Conservation (phyloP, 306 rosid species). For the Hippophae rhamnoides region DNA sequence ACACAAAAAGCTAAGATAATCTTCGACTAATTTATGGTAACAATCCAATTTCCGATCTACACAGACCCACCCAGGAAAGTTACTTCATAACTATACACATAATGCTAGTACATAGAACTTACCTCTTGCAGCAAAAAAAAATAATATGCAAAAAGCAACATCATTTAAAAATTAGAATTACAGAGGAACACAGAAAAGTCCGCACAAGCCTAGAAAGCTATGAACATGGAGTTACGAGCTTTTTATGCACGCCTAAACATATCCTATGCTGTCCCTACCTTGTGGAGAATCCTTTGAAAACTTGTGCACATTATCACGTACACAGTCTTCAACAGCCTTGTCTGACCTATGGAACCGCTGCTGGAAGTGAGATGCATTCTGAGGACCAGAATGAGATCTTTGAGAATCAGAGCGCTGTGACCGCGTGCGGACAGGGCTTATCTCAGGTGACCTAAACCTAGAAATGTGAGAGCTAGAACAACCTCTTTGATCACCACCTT, state of each 20-base stretch:
- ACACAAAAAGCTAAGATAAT: slow-evolving; percentile 41
- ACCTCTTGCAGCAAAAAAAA: slow-evolving; percentile 92
- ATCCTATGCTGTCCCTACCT: slow-evolving; percentile 95
- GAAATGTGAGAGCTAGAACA: slow-evolving; percentile 55
- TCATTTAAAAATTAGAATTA: slow-evolving; percentile 29
- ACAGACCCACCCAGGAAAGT: slow-evolving; percentile 29
- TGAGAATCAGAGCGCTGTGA: slow-evolving; percentile 66
- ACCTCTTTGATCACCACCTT: slow-evolving; percentile 65
- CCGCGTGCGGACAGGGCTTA: slow-evolving; percentile 62
- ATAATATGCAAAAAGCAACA: slow-evolving; percentile 41
- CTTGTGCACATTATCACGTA: slow-evolving; percentile 64
- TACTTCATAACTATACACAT: slow-evolving; percentile 58
- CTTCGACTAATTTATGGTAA: slow-evolving; percentile 55
- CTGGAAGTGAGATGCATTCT: slow-evolving; percentile 54
- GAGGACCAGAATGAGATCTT: slow-evolving; percentile 65
- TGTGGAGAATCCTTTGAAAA: slow-evolving; percentile 81
- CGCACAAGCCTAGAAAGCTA: slow-evolving; percentile 49
- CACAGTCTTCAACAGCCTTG: slow-evolving; percentile 56
- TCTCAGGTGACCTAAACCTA: slow-evolving; percentile 84
- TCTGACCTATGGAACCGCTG: slow-evolving; percentile 83
- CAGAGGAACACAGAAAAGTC: slow-evolving; percentile 18
- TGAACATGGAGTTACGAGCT: slow-evolving; percentile 61
- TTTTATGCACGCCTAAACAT: slow-evolving; percentile 60
- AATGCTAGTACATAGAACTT: slow-evolving; percentile 82
- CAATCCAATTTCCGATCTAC: slow-evolving; percentile 45